Percentiles rank a stretch among this genome's conserved stretches.
These are phyloP conservation scores for Cladosporium sphaerospermum DNA, from an alignment of 2,329 filamentous ascomycete species.

Conservation along the genomic window DNA sequence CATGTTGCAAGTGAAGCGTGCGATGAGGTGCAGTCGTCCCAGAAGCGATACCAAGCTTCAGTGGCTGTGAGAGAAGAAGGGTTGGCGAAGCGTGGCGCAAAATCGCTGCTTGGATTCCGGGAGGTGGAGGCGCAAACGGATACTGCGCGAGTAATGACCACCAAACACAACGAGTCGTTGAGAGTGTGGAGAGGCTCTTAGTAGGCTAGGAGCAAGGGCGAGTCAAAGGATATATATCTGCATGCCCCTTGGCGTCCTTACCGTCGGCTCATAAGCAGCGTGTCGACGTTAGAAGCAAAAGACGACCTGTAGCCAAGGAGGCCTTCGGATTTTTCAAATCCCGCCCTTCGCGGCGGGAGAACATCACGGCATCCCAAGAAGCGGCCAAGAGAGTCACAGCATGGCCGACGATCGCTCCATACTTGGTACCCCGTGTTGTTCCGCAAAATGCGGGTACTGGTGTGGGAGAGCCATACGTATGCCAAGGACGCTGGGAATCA, in stretches of 20 bases:
- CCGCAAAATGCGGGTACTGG: not conserved
- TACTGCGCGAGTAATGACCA: constrained; percentile 1
- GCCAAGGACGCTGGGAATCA: too few relatives aligned
- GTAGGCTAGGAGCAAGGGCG: not conserved
- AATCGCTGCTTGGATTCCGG: not conserved
- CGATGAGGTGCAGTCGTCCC: not conserved
- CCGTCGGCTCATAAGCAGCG: too few relatives aligned
- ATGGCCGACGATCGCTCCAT: not conserved
- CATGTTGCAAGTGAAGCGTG: constrained; percentile 19
- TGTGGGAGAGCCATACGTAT: too few relatives aligned
- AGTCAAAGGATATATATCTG: not conserved
- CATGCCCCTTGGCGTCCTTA: not conserved
- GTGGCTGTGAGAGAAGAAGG: not conserved
- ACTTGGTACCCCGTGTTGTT: not conserved
- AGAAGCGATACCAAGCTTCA: constrained; percentile 1
- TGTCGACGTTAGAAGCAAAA: not conserved
- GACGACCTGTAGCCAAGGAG: not conserved
- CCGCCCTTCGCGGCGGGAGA: not conserved
- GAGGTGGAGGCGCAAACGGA: constrained; percentile 9
- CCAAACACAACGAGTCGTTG: too few relatives aligned
- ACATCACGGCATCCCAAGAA: too few relatives aligned
- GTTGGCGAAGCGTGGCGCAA: constrained; percentile 1
- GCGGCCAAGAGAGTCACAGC: too few relatives aligned
- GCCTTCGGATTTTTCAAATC: constrained; percentile 1
- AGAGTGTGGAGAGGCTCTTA: too few relatives aligned